A percentile compares a stretch with the other conserved stretches of the same genome.
Evolutionary conservation across 2,329 filamentous ascomycete genomes (phyloP).

Genomic region (Colletotrichum horii): DNA sequence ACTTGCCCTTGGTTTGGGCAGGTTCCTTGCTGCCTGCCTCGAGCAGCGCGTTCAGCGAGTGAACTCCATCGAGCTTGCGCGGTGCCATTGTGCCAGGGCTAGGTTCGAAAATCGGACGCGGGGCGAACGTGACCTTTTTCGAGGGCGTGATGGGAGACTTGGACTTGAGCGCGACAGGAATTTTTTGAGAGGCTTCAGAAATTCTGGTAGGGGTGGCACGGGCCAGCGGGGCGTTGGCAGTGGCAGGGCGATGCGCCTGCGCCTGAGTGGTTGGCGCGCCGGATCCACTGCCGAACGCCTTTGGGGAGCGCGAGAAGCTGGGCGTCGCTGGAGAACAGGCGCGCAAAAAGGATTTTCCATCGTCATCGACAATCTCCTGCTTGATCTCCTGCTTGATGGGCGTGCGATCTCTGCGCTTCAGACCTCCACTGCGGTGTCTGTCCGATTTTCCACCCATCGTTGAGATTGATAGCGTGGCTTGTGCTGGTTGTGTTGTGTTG

Average conservation of each 20-base stretch:
- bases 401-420: neutral
- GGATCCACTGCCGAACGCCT: neutral
- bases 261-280: neutral
- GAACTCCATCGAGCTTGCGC: slow-evolving; percentile 19
- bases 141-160: neutral
- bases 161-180: slow-evolving; percentile 7
- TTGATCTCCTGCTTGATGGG: neutral
- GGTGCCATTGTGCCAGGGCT: slow-evolving; percentile 14
- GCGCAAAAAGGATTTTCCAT: slow-evolving; percentile 14
- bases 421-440: neutral
- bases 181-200: slow-evolving; percentile 11
- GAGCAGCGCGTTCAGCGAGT: slow-evolving; percentile 14
- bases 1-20: neutral
- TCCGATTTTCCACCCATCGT: neutral
- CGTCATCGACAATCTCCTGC: neutral
- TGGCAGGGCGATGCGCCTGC: neutral
- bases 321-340: neutral
- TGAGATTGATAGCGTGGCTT: neutral
- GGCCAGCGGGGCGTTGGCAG: neutral
- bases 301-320: neutral
- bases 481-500: neutral
- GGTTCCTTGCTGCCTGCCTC: slow-evolving; percentile 3
- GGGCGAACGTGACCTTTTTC: neutral
- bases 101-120: neutral
- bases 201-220: slow-evolving; percentile 14